phyloP scores from a whole-genome alignment of 164 flowering plant genomes.

The Buxus sempervirens region DNA sequence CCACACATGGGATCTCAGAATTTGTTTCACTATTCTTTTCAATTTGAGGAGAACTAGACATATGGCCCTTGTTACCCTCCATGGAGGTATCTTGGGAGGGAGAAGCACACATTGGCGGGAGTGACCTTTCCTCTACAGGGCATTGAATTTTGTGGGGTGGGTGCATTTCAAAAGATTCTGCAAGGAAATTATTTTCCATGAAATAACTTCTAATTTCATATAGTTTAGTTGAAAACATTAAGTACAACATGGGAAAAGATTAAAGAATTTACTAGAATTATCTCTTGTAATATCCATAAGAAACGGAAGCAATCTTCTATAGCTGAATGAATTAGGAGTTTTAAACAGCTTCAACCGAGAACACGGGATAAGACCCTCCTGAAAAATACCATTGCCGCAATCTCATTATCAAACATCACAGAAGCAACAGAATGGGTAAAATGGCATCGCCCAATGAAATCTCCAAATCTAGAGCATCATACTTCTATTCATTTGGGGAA shows the following conservation, averaged over 20 bases:
- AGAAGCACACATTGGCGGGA: conserved; percentile 2
- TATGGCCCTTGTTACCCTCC: not conserved
- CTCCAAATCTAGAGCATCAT: not conserved
- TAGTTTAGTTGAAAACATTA: not conserved
- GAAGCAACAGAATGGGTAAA: not conserved
- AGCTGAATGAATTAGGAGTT: conserved; percentile 40
- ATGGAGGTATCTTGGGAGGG: conserved; percentile 1
- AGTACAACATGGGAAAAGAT: not conserved
- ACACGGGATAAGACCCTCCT: conserved; percentile 29
- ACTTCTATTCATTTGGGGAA: not conserved
- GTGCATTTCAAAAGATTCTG: conserved; percentile 26
- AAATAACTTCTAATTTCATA: not conserved
- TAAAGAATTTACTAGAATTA: conserved; percentile 28
- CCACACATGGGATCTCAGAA: conserved; percentile 2
- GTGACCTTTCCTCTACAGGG: conserved; percentile 16
- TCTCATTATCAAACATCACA: not conserved
- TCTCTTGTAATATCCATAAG: conserved; percentile 42
- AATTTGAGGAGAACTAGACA: not conserved
- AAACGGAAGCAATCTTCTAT: conserved; percentile 61
- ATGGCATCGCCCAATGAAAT: not conserved
- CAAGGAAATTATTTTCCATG: not conserved
- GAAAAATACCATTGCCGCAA: not conserved
- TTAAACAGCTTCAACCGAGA: conserved; percentile 37
- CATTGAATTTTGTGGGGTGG: conserved; percentile 18
- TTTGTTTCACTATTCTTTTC: not conserved